phyloP scores from a whole-genome alignment of 768 basidiomycete species.

The Clavulina sp. region DNA sequence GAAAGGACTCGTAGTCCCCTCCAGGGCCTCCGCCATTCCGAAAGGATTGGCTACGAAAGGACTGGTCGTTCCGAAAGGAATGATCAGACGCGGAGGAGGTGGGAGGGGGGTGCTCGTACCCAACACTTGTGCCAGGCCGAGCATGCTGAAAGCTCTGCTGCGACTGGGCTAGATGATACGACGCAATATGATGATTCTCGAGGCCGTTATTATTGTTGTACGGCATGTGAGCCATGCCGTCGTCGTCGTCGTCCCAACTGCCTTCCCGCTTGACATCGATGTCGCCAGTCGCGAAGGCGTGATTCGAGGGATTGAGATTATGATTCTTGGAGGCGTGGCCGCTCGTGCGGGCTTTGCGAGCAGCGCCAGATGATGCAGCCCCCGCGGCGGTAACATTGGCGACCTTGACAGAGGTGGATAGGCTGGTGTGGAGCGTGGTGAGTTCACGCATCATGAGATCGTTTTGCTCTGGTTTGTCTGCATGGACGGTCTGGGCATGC shows the following conservation, averaged over 20 bases:
- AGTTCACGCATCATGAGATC: conserved; percentile 85
- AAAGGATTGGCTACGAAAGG: not conserved
- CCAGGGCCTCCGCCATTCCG: not conserved
- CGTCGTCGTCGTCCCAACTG: conserved; percentile 1
- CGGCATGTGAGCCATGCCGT: conserved; percentile 12
- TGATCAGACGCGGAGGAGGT: not conserved
- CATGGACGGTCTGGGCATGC: conserved; percentile 92
- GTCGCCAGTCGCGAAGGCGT: too few relatives aligned
- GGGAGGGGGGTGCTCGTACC: conserved; percentile 47
- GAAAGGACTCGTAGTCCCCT: too few relatives aligned
- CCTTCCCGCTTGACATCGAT: not conserved
- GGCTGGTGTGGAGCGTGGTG: conserved; percentile 62
- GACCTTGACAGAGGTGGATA: conserved; percentile 44
- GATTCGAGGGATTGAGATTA: too few relatives aligned
- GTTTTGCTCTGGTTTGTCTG: conserved; percentile 74
- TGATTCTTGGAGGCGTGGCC: too few relatives aligned
- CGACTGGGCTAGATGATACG: too few relatives aligned
- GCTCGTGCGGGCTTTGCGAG: not conserved
- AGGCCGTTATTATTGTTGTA: too few relatives aligned
- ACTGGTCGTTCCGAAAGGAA: not conserved
- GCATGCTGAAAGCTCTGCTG: too few relatives aligned
- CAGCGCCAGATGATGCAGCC: not conserved
- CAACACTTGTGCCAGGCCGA: conserved; percentile 59
- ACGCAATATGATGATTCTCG: too few relatives aligned
- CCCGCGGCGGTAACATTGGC: conserved; percentile 5